Conservation (phyloP, 441 rosid genomes). For the Croton laevigatus region DNA sequence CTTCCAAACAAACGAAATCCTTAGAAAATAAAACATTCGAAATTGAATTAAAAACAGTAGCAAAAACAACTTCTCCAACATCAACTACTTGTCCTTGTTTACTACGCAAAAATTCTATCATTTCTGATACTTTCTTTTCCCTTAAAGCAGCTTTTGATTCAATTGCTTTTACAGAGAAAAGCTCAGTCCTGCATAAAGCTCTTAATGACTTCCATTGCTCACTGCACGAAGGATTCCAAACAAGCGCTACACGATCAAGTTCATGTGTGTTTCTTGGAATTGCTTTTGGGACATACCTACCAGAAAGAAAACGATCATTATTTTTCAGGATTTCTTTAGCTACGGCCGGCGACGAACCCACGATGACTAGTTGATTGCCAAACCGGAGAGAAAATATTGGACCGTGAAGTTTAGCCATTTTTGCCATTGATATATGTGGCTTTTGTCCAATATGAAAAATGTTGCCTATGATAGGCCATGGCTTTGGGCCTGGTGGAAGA, state of each 20-base stretch:
- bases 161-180: conserved; percentile 21
- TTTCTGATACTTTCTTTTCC: conserved; percentile 24
- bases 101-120: conserved; percentile 21
- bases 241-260: conserved; percentile 8
- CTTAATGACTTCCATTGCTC: conserved; percentile 26
- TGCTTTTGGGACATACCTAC: conserved; percentile 8
- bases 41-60: conserved; percentile 9
- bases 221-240: conserved; percentile 22
- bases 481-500: conserved; percentile 31
- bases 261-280: not conserved
- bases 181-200: conserved; percentile 19
- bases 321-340: conserved; percentile 36
- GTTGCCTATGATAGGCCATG: conserved; percentile 33
- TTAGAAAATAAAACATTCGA: conserved; percentile 17
- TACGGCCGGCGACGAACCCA: conserved; percentile 30
- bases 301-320: conserved; percentile 29
- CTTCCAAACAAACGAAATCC: conserved; percentile 13
- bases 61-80: conserved; percentile 22
- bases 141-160: conserved; percentile 21
- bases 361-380: conserved; percentile 27
- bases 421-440: conserved; percentile 24
- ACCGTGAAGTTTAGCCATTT: conserved; percentile 28
- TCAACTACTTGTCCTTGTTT: conserved; percentile 21
- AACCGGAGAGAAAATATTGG: conserved; percentile 29
- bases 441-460: conserved; percentile 17